Evolutionary conservation across 2,329 filamentous ascomycete species (phyloP), one percentile per base, ranked within the genome.

Genomic region (Ophiobolus disseminans): DNA sequence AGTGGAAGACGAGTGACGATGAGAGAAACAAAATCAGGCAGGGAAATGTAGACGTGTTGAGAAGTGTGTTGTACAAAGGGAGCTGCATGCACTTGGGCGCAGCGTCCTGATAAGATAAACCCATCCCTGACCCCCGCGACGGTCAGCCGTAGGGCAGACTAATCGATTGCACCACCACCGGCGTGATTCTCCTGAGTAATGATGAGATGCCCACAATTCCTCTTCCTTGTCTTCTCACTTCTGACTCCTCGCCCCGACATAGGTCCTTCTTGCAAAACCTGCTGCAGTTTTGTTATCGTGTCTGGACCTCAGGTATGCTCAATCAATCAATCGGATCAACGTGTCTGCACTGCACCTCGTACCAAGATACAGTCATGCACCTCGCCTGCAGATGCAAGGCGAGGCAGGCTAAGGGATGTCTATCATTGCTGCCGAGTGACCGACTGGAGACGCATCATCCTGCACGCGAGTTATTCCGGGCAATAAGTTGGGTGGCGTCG

Each of bases 21-120:
- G n/a, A n/a, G n/a, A n/a, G n/a, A n/a, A n/a, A n/a, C n/a, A n/a
- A n/a, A n/a, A n/a, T n/a, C n/a, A n/a, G n/a, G n/a, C n/a, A 3
- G 13, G 21, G 25, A 46, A 4, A 21, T 26, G 35, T 32, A 42
- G 42, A 46, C 36, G 42, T 35, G 42, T 45, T 50, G 48, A 46
- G 48, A 20, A 23, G 2, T 10, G 14, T 25, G 34, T 40, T 7
- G 39, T 34, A 20, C 17, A 32, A 28, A 17, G 32, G 39, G 39
- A 32, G 25, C 14, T 17, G 14, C 14, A 30, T 37, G 34, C 34
- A 22, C 25, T 28, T 11, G 30, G 30, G 30, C 30, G 30, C 30
- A 14, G 16, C 30, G n/a, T 32, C 30, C 30, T 32, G 30, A 32
- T 32, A 22, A 11, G 39, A 41, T 41, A 41, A 41, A 28, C 10